phyloP scores from a whole-genome alignment of 495 filamentous ascomycete species.

The Talaromyces proteolyticus region DNA sequence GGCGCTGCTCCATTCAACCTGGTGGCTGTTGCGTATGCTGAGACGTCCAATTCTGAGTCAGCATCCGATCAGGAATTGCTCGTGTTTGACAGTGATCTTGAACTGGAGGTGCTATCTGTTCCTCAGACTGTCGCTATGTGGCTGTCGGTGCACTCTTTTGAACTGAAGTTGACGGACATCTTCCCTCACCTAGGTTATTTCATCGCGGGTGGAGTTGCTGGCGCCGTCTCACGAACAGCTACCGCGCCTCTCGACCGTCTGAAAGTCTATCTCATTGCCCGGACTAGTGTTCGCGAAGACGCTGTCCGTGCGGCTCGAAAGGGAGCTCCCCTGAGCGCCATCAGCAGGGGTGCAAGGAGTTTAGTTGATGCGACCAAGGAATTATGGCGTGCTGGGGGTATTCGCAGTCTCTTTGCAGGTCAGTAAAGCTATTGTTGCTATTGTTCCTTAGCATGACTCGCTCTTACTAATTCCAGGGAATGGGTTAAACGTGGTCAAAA shows the following conservation, averaged over 20 bases:
- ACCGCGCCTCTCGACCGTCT: slow-evolving; percentile 95
- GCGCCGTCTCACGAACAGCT: slow-evolving; percentile 84
- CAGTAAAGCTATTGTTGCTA: slow-evolving; percentile 19
- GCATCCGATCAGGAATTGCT: slow-evolving; percentile 9
- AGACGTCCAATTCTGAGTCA: slow-evolving; percentile 20
- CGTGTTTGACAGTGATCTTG: slow-evolving; percentile 26
- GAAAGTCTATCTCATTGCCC: slow-evolving; percentile 95
- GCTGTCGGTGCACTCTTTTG: slow-evolving; percentile 45
- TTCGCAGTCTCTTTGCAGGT: slow-evolving; percentile 94
- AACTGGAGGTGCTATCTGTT: slow-evolving; percentile 40
- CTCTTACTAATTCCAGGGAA: slow-evolving; percentile 63
- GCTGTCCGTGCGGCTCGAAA: slow-evolving; percentile 63
- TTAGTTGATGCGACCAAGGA: slow-evolving; percentile 65
- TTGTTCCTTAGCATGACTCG: neutral
- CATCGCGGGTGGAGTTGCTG: slow-evolving; percentile 86
- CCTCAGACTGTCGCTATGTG: slow-evolving; percentile 40
- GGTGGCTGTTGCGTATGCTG: slow-evolving; percentile 33
- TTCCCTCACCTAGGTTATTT: slow-evolving; percentile 88
- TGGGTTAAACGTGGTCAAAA: slow-evolving; percentile 92
- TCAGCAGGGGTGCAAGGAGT: slow-evolving; percentile 60
- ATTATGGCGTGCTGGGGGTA: slow-evolving; percentile 81
- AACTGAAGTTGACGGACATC: slow-evolving; percentile 56
- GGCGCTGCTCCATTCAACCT: slow-evolving; percentile 25
- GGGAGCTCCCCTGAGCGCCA: slow-evolving; percentile 60
- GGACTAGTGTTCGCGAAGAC: slow-evolving; percentile 59